A percentile compares a stretch with the other conserved stretches of the same genome.
phyloP scores from a whole-genome alignment of 1,284 basidiomycete genomes.

The Exobasidium rhododendri region DNA sequence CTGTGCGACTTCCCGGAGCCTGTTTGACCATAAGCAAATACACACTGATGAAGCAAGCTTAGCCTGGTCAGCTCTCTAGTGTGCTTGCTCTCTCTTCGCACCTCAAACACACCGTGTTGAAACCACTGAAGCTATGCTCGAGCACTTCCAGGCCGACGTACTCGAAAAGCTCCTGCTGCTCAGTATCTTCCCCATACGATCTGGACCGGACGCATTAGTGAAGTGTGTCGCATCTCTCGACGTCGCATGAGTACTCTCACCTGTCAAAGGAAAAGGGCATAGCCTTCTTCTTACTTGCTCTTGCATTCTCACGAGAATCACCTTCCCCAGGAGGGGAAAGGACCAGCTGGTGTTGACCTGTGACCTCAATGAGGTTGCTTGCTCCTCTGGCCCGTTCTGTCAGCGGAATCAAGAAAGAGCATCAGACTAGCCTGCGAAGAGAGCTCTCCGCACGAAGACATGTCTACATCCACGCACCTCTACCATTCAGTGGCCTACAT shows the following conservation, averaged over 20 bases:
- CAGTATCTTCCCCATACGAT: constrained; percentile 46
- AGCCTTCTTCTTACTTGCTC: constrained; percentile 45
- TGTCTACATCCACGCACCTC: constrained; percentile 22
- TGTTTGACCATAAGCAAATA: constrained; percentile 51
- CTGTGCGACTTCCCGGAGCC: constrained; percentile 43
- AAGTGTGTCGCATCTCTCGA: no score
- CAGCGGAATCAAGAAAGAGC: no score
- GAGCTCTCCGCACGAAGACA: no score
- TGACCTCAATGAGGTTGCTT: constrained; percentile 41
- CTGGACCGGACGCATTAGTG: no score
- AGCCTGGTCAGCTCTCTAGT: not conserved
- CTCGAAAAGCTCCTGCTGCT: constrained; percentile 75
- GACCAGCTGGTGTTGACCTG: constrained; percentile 37
- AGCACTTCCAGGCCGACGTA: constrained; percentile 91
- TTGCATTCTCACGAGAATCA: constrained; percentile 32
- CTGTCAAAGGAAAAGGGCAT: constrained; percentile 52
- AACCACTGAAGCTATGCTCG: constrained; percentile 91
- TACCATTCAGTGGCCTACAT: constrained; percentile 47
- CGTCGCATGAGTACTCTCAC: not conserved
- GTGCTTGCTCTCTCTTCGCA: constrained; percentile 11
- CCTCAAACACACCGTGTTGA: constrained; percentile 84
- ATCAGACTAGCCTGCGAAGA: no score
- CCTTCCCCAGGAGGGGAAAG: constrained; percentile 37
- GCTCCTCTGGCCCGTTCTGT: constrained; percentile 40
- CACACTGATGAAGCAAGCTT: constrained; percentile 23